Base-by-base conservation (phyloP, 2,329 filamentous ascomycete genomes). In the Escovopsis sp. region DNA sequence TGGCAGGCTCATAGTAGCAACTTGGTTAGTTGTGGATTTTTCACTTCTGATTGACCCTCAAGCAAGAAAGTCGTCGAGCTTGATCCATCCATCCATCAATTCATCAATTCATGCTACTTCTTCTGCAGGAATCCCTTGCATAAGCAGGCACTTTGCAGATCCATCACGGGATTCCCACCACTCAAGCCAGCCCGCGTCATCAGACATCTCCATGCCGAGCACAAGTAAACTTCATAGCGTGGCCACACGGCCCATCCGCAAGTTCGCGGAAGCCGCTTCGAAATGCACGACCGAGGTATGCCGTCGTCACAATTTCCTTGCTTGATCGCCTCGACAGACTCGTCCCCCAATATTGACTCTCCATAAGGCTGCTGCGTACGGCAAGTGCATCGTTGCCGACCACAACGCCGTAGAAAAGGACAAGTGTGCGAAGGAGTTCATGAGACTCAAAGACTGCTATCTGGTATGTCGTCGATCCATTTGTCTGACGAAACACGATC, bases 361-460 rank as follows among this genome's bases (percentile, higher is more conserved):
- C 34, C 15, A 31, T 30, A 37, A 96, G 89, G 82, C 85, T 40
- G 71, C 85, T 3, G 68, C 75, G 11, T 98, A 96, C 56, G 91
- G 89, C 50, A 88, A 87, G 68, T 98, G 91, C 58, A 79, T 98
- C 48, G 74, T 89, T 39, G 76, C 77, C 33, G 89, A 96, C 57
- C 96, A 94, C 63, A 89, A 89, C 56, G 76, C 86, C 4, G 76
- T 94, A 3, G 75, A 87, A 52, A 94, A 94, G 57, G 85, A 95
- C 57, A 91, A 91, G 68, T 98, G 91, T 56, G 70, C 72, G 5
- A 77, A 76, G 44, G 87, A 95, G 56, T 96, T 98, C 51, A 67
- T 91, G 61, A 77, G 67, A 49, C 60, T 96, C 39, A 94, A 94
- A 59, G 71, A 94, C 50, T 96, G 89, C 57, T 94, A 86, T 16